phyloP scores from a whole-genome alignment of 176 grass and related monocot genomes.

The maize (Zea mays) region Zm-B73-REFERENCE-NAM-5.0 NC_050096.1:56346001-56346500 shows the following conservation, averaged over 20 bases:
- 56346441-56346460: too few species aligned
- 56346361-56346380: too few species aligned
- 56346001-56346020: conserved; percentile 42
- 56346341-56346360: too few species aligned
- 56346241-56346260: background rate
- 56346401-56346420: too few species aligned
- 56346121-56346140: conserved; percentile 55
- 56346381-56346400: too few species aligned
- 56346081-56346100: conserved; percentile 47
- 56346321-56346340: too few species aligned
- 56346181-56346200: conserved; percentile 78
- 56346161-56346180: conserved; percentile 78
- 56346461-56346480: too few species aligned
- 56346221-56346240: conserved; percentile 54
- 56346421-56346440: too few species aligned
- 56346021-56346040: conserved; percentile 27
- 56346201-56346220: conserved; percentile 80
- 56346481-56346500: background rate
- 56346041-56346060: background rate
- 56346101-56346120: conserved; percentile 37
- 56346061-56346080: conserved; percentile 13
- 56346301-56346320: background rate
- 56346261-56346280: background rate
- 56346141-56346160: conserved; percentile 43
- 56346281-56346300: background rate